phyloP scores from a whole-genome alignment of 1,139 yeast genomes.

The Magnusiomyces magnusii region DNA sequence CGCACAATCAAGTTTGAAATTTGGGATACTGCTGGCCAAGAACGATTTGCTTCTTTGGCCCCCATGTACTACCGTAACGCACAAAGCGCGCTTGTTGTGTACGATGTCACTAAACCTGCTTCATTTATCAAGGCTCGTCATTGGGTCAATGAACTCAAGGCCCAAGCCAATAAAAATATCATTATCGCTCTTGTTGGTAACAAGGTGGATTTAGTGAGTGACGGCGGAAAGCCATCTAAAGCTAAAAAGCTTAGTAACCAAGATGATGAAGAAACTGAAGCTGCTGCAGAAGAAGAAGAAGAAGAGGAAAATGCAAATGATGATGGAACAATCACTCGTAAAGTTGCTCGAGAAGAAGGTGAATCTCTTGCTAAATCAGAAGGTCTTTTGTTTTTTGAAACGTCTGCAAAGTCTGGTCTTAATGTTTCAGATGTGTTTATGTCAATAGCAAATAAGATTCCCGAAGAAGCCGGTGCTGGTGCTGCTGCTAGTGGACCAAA shows the following conservation, averaged over 20 bases:
- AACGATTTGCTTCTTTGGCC: conserved; percentile 90
- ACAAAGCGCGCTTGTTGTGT: conserved; percentile 96
- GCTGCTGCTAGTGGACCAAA: conserved; percentile 6
- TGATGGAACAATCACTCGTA: conserved; percentile 43
- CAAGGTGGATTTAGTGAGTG: conserved; percentile 59
- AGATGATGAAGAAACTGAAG: not conserved
- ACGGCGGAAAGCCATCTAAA: not conserved
- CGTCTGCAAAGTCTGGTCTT: conserved; percentile 88
- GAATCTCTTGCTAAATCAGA: conserved; percentile 74
- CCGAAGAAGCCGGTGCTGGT: conserved; percentile 34
- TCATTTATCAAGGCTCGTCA: conserved; percentile 97
- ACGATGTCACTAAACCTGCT: conserved; percentile 96
- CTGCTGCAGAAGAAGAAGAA: conserved; percentile 9
- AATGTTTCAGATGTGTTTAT: conserved; percentile 89
- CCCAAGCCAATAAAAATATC: conserved; percentile 87
- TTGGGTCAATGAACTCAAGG: conserved; percentile 96
- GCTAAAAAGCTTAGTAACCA: not conserved
- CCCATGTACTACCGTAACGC: conserved; percentile 98
- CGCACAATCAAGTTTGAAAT: conserved; percentile 92
- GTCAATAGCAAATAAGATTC: conserved; percentile 82
- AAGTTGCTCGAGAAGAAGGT: conserved; percentile 86
- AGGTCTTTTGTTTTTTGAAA: conserved; percentile 83
- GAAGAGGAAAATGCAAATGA: conserved; percentile 24
- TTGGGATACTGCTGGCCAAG: conserved; percentile 99
- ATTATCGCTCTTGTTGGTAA: conserved; percentile 93